Base-by-base conservation (phyloP, 2,329 filamentous ascomycete species). In the Blumeria hordei region DNA sequence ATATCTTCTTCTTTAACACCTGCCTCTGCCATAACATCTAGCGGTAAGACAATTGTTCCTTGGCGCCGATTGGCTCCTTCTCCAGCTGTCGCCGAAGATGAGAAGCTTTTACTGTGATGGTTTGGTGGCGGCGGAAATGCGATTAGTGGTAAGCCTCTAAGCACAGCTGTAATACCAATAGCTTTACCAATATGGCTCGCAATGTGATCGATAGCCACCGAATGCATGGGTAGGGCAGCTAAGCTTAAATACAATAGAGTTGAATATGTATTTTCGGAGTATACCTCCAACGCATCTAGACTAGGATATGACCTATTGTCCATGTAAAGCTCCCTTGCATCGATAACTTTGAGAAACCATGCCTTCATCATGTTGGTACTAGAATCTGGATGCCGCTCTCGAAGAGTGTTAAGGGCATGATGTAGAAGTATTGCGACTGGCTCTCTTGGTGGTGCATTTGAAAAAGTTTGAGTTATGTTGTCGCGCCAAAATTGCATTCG, bases 401-500 rank as follows among this genome's bases (percentile, higher is more conserved):
- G 68, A 64, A 85, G 75, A 59, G 78, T 74, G 6, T 75, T 72
- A 14, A 93, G 74, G 21, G 83, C 83, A 56, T 81, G 77, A 58
- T 86, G 76, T 1, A 98, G 74, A 5, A 96, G 73, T 34, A 94
- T 77, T 57, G 88, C 90, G 44, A 95, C 85, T 21, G 92, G 92
- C 66, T 98, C 88, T 63, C 88, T 86, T 1, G 88, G 88, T 1
- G 92, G 88, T 0, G 73, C 72, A 35, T 83, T 84, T 1, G 82
- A 74, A 57, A 95, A 83, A 1, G 85, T 83, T 58, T 82, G 81
- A 55, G 82, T 76, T 54, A 98, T 72, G 4, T 85, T 80, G 62
- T 96, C 88, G 53, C 85, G 79, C 85, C 92, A 96, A 72, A 96
- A 96, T 67, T 94, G 86, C 68, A 94, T 82, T 59, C 92, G 87